Evolutionary conservation across 345 rosid genomes (phyloP).

Genomic region (Carallia brachiata): DNA sequence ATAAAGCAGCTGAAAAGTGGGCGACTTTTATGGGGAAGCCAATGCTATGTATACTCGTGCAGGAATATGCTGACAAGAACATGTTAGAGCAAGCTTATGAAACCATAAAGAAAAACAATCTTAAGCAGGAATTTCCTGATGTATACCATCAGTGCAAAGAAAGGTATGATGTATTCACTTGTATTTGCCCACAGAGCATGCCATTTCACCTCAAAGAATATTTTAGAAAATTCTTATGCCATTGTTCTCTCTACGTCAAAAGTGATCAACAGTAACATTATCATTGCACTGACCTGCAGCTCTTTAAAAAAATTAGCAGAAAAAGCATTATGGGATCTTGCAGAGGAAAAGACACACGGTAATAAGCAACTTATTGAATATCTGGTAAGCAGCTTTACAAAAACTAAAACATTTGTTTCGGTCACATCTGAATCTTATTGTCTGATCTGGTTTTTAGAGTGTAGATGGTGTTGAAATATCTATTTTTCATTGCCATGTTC

Average conservation of each 20-base stretch:
- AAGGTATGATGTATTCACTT: constrained; percentile 43
- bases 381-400: constrained; percentile 46
- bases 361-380: constrained; percentile 66
- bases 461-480: neutral
- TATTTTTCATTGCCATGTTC: neutral
- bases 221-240: constrained; percentile 1
- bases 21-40: constrained; percentile 87
- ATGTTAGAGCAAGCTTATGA: constrained; percentile 71
- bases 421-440: no score
- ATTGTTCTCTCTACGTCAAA: neutral
- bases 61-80: constrained; percentile 64
- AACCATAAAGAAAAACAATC: constrained; percentile 69
- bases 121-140: constrained; percentile 68
- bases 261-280: neutral
- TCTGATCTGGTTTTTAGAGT: neutral
- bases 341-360: constrained; percentile 72
- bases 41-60: constrained; percentile 64
- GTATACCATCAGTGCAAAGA: constrained; percentile 68
- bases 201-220: neutral
- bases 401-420: neutral
- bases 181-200: constrained; percentile 1
- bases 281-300: constrained; percentile 39
- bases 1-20: constrained; percentile 89
- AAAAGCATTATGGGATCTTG: constrained; percentile 92
- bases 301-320: constrained; percentile 73